A percentile compares a stretch with the other conserved stretches of the same genome.
phyloP scores from a whole-genome alignment of 2,329 filamentous ascomycete genomes.

The Botrytis medusae region DNA sequence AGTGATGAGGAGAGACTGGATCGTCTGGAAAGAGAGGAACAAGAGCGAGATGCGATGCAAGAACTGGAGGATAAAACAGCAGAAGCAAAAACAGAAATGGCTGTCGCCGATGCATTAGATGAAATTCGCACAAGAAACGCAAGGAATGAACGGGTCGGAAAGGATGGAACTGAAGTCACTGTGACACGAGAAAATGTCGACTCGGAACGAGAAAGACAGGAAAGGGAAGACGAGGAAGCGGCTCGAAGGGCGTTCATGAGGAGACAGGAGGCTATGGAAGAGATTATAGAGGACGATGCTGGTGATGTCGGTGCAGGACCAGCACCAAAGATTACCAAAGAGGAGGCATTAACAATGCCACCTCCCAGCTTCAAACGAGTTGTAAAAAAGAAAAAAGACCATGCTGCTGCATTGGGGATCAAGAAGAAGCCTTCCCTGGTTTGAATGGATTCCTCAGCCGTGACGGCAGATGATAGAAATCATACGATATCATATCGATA shows the following conservation, averaged over 20 bases:
- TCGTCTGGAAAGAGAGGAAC: slow-evolving; percentile 74
- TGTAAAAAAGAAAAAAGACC: slow-evolving; percentile 85
- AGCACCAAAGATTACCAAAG: slow-evolving; percentile 41
- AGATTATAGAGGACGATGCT: slow-evolving; percentile 40
- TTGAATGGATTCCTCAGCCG: slow-evolving; percentile 33
- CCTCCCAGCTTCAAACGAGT: slow-evolving; percentile 71
- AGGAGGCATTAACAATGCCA: slow-evolving; percentile 46
- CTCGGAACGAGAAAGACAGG: slow-evolving; percentile 63
- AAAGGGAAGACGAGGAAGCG: slow-evolving; percentile 80
- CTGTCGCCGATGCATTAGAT: slow-evolving; percentile 90
- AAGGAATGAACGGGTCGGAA: slow-evolving; percentile 72
- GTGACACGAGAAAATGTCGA: slow-evolving; percentile 54
- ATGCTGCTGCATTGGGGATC: slow-evolving; percentile 72
- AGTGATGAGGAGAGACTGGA: slow-evolving; percentile 86
- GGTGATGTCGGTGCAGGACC: slow-evolving; percentile 37
- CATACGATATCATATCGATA: neutral
- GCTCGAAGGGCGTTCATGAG: slow-evolving; percentile 72
- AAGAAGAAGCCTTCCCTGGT: slow-evolving; percentile 75
- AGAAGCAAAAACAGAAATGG: slow-evolving; percentile 94
- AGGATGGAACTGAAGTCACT: slow-evolving; percentile 63
- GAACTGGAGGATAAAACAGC: slow-evolving; percentile 91
- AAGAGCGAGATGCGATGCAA: slow-evolving; percentile 88
- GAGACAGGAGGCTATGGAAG: slow-evolving; percentile 39
- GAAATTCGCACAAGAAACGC: slow-evolving; percentile 93
- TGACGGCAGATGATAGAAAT: neutral